phyloP scores from a whole-genome alignment of 371 early-diverging fungal species.

The Rhizomucor miehei region DNA sequence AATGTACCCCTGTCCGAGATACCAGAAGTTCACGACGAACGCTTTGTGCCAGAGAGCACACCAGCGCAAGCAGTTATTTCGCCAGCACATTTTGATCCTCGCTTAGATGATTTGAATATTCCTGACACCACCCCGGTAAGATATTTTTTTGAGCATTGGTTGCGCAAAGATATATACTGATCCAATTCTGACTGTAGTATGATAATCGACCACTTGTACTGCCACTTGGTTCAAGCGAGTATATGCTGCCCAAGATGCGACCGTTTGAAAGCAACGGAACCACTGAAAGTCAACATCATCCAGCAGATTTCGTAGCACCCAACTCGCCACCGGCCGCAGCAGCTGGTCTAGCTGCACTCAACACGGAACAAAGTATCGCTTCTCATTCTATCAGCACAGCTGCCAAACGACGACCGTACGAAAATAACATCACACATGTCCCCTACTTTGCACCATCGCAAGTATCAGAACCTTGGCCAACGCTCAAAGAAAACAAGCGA shows the following conservation, averaged over 20 bases:
- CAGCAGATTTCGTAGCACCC: neutral
- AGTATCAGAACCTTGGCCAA: constrained; percentile 5
- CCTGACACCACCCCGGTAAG: constrained; percentile 13
- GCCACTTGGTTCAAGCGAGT: neutral
- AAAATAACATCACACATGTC: neutral
- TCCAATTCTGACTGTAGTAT: neutral
- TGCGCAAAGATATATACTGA: no score
- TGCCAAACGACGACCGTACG: no score
- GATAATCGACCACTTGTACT: neutral
- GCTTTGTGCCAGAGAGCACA: no score
- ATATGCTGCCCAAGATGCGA: neutral
- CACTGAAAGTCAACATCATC: neutral
- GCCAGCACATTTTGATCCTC: no score
- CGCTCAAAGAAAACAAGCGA: constrained; percentile 16
- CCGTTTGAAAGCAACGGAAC: neutral
- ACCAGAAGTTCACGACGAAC: no score
- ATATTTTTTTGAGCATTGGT: neutral
- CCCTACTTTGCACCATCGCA: constrained; percentile 16
- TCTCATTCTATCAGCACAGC: constrained; percentile 2
- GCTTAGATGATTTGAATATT: neutral
- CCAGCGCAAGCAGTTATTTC: no score
- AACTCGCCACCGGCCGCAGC: constrained; percentile 1
- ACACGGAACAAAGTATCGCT: neutral
- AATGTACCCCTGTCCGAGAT: no score
- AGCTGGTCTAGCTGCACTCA: neutral